Conservation (phyloP, 2,329 filamentous ascomycete genomes). For the Hypoxylon sp. region DNA sequence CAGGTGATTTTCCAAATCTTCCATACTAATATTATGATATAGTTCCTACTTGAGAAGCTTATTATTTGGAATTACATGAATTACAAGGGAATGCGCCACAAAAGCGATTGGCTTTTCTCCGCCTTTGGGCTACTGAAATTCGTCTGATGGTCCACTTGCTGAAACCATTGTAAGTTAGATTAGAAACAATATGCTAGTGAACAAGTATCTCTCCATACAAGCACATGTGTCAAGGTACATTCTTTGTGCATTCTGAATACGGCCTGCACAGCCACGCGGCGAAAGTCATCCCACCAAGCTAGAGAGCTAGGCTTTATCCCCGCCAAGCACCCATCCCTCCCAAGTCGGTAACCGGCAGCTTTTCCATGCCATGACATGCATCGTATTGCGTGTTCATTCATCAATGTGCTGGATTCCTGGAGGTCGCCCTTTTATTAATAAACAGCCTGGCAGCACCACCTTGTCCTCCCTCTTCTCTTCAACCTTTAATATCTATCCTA, state of each 20-base stretch:
- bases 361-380: conserved; percentile 38
- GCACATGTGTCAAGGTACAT: neutral
- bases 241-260: neutral
- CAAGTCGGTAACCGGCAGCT: conserved; percentile 39
- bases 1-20: conserved; percentile 15
- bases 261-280: conserved; percentile 35
- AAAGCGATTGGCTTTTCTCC: conserved; percentile 20
- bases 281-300: conserved; percentile 11
- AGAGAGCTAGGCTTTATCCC: conserved; percentile 8
- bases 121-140: conserved; percentile 1
- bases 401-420: conserved; percentile 12
- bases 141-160: conserved; percentile 14
- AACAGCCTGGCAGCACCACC: conserved; percentile 23
- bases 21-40: neutral
- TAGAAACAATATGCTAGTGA: neutral
- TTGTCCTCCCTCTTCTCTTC: conserved; percentile 12
- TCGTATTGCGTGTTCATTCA: conserved; percentile 40
- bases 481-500: conserved; percentile 7
- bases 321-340: conserved; percentile 25
- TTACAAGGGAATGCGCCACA: neutral
- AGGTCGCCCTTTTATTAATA: conserved; percentile 19
- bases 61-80: conserved; percentile 37
- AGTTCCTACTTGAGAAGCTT: conserved; percentile 2
- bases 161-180: neutral
- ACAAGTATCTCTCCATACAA: neutral